Base-by-base conservation (phyloP, 345 rosid genomes). In the Conringia planisiliqua region DNA sequence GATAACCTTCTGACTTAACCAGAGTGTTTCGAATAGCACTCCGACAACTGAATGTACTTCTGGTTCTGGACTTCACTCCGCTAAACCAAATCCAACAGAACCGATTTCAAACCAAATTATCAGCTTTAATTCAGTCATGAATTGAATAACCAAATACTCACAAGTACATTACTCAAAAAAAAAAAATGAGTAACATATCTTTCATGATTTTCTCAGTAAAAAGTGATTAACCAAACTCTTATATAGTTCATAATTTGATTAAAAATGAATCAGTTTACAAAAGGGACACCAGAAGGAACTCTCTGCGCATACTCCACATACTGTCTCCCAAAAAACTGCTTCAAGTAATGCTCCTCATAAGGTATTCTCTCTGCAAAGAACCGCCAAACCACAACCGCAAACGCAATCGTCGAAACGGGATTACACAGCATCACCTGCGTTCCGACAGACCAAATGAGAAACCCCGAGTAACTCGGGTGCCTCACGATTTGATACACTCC, bases 391-490 rank as follows among this genome's bases (percentile, higher is more conserved):
- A 85, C 87, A 54, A 79, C 58, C 16, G 90, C 82, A 81, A 88
- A 88, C 48, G 79, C 90, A 48, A 82, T 39, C 4, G 79, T 74
- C 3, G 93, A 88, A 38, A 88, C 2, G 18, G 93, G 93, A 68
- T 90, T 88, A 62, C 91, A 88, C 51, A 90, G 71, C 96, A 88
- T 88, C 67, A 88, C 81, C 74, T 87, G 94, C n/a, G 92, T 86
- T 35, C 90, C 92, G 3, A 85, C 90, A 29, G 91, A 81, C 90
- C 91, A 88, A 24, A 90, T 55, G 26, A 86, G 78, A 80, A 90
- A 90, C 72, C 94, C 92, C 0, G 78, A 81, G 57, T 90, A 90
- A 47, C 94, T 81, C 4, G 97, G 94, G 81, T 90, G 92, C 48
- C 94, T 90, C 62, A 88, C 64, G 57, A 81, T 74, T 10, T 71